Evolutionary conservation across 2,329 filamentous ascomycete species (phyloP), one percentile per base, ranked within the genome.

Genomic region (Dactylellina leptospora): DNA sequence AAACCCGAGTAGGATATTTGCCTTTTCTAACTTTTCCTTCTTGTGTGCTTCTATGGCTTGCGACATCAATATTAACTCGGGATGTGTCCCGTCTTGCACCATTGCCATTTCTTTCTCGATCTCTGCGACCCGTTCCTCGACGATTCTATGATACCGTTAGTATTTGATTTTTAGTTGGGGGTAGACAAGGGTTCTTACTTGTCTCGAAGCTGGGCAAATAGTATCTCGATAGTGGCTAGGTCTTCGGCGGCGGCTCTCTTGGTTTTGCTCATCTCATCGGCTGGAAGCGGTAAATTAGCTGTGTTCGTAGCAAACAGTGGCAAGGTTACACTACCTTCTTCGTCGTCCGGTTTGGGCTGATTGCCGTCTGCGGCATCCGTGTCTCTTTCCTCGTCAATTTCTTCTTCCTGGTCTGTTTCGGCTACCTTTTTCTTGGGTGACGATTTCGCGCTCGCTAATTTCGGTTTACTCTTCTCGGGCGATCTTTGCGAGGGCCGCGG

Each of bases 51-150:
- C 88, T 61, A 99, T 86, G 78, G 90, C 92, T 78, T 91, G 87
- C 79, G 96, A 88, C 88, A 96, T 96, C 42, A 91, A 90, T 33
- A 97, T 84, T 75, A 93, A 93, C 79, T 96, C 93, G 33, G 92
- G 91, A 78, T 99, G 95, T n/a, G 87, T 89, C 56, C 85, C 85
- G 62, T 85, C 82, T 51, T 82, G 82, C 48, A 90, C 82, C 79
- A 88, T 82, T 47, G 85, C 83, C 51, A 89, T 81, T 79, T 89
- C 87, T 54, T 83, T 82, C 74, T 96, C 92, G 61, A 96, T 83
- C 77, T 91, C 88, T 54, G 90, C 88, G 20, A 99, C 85, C 74
- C 92, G 87, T 79, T 97, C 93, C 78, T 95, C 91, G 79, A 93
- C 95, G 42, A 97, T 85, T 75, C 92, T 96, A 77, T 6, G 69